Evolutionary conservation across 2,329 filamentous ascomycete genomes (phyloP).

Genomic region (Bimuria novae-zelandiae): DNA sequence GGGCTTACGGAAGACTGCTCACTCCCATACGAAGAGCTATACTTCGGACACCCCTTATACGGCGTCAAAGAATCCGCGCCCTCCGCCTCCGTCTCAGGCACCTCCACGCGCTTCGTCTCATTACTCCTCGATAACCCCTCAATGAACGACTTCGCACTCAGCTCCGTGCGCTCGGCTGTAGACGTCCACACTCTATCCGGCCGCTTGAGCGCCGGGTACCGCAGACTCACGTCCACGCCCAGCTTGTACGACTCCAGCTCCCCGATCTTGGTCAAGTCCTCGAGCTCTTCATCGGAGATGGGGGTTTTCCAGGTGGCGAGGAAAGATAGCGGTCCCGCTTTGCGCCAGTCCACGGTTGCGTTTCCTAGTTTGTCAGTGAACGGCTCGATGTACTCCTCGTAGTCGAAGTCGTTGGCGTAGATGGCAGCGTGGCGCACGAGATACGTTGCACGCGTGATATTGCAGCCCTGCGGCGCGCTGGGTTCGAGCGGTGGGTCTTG

Average conservation of each 20-base stretch:
- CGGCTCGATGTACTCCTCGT: conserved; percentile 56
- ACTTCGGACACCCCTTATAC: conserved; percentile 68
- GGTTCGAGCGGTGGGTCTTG: conserved; percentile 53
- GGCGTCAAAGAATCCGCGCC: conserved; percentile 67
- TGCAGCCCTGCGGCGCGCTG: conserved; percentile 55
- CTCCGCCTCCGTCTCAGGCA: conserved; percentile 61
- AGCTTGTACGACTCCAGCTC: conserved; percentile 63
- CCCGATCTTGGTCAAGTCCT: conserved; percentile 66
- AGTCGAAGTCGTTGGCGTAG: conserved; percentile 59
- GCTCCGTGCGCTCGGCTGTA: conserved; percentile 64
- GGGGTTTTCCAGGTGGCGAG: conserved; percentile 62
- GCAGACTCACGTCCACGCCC: conserved; percentile 62
- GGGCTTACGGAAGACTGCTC: conserved; percentile 54
- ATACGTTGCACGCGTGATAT: conserved; percentile 55
- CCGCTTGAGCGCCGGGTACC: conserved; percentile 60
- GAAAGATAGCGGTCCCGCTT: conserved; percentile 61
- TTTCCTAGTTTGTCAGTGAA: conserved; percentile 63
- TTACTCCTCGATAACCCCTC: conserved; percentile 59
- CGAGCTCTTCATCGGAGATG: conserved; percentile 60
- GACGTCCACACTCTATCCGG: conserved; percentile 65
- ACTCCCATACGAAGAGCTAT: conserved; percentile 62
- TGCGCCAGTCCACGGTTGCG: conserved; percentile 62
- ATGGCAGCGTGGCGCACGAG: conserved; percentile 58
- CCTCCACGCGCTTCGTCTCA: conserved; percentile 58
- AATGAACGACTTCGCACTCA: conserved; percentile 63